Conservation (phyloP, 2,329 filamentous ascomycete species). For the Alternaria alternata region DNA sequence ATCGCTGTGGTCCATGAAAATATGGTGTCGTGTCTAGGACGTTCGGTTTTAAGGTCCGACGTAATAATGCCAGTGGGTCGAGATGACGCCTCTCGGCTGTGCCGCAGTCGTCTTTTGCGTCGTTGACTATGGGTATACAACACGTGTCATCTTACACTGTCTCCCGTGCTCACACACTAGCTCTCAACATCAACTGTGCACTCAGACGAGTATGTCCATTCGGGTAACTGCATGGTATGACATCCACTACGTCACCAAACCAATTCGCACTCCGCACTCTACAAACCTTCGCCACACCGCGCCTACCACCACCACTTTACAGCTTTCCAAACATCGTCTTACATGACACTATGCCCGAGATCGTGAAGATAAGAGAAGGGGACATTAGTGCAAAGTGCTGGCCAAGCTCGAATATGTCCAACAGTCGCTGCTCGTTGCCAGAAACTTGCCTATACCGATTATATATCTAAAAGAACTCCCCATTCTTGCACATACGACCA, state of each 20-base stretch:
- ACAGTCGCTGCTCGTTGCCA: not conserved
- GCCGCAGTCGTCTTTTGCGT: not conserved
- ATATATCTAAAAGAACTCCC: accelerated
- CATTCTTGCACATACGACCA: not conserved
- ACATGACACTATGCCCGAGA: not conserved
- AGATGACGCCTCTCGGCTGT: not conserved
- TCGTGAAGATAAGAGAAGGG: not conserved
- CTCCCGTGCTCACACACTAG: not conserved
- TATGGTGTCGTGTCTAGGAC: not conserved
- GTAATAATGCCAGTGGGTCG: not conserved
- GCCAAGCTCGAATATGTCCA: not conserved
- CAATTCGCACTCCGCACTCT: not conserved
- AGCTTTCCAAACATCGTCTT: not conserved
- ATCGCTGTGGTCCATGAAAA: not conserved
- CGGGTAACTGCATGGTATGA: not conserved
- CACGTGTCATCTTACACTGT: not conserved
- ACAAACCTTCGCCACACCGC: too few species aligned
- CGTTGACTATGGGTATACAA: not conserved
- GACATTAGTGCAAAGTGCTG: not conserved
- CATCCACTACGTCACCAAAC: not conserved
- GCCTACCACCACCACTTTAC: not conserved
- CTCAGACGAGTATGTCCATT: not conserved
- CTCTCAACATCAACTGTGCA: not conserved
- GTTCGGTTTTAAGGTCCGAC: not conserved
- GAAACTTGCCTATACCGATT: not conserved